A percentile compares a stretch with the other conserved stretches of the same genome.
Conservation (phyloP, 257 asterid genomes). For the Schizonepeta tenuifolia region DNA sequence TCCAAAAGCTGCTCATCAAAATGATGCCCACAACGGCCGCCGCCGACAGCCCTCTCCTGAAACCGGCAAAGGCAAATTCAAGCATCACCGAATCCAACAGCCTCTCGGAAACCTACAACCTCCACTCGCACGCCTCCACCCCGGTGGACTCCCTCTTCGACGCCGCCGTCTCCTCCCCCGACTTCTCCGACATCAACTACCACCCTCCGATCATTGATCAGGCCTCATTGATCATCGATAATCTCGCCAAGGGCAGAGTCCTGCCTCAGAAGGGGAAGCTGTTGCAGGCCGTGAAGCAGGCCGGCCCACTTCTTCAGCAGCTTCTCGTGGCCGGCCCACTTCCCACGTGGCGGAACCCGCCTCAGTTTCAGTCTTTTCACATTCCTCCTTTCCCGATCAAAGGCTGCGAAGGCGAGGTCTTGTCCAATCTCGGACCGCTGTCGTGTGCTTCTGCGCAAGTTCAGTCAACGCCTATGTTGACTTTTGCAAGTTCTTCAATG, state of each 20-base stretch:
- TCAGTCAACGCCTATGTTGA: constrained; percentile 45
- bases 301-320: constrained; percentile 70
- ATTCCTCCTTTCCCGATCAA: constrained; percentile 58
- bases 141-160: constrained; percentile 53
- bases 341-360: constrained; percentile 90
- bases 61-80: constrained; percentile 54
- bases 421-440: constrained; percentile 14
- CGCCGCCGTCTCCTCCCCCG: constrained; percentile 51
- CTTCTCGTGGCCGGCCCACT: constrained; percentile 83
- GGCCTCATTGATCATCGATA: constrained; percentile 54
- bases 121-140: constrained; percentile 51
- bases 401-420: constrained; percentile 38
- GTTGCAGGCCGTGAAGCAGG: constrained; percentile 60
- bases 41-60: constrained; percentile 34
- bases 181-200: constrained; percentile 38
- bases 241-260: constrained; percentile 47
- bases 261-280: constrained; percentile 70
- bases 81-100: constrained; percentile 67
- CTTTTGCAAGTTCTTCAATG: constrained; percentile 35
- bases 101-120: constrained; percentile 56
- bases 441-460: constrained; percentile 55
- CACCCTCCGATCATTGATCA: constrained; percentile 28
- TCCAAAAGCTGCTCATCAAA: constrained; percentile 53
- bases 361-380: constrained; percentile 56
- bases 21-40: background rate